Conservation (phyloP, 257 asterid genomes). For the Lantana camara region DNA sequence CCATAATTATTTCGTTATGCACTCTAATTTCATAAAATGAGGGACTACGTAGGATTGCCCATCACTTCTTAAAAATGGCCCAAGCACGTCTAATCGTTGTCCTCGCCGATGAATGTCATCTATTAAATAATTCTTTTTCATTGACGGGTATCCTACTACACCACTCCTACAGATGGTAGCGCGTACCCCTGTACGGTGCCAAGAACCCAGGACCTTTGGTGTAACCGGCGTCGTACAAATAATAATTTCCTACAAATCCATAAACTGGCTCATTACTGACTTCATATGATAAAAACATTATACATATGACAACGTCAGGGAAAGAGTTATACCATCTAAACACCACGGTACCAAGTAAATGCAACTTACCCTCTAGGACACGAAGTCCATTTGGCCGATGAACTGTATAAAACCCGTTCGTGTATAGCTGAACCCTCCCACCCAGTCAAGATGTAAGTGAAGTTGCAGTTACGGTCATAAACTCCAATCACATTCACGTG, state of each 20-base stretch:
- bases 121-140: no score
- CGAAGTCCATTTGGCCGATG: background rate
- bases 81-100: no score
- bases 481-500: background rate
- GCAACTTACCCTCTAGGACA: background rate
- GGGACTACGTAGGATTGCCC: background rate
- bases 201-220: background rate
- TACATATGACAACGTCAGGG: no score
- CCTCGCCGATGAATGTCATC: no score
- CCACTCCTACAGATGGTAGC: no score
- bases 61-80: background rate
- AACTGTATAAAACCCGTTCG: background rate
- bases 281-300: no score
- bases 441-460: background rate
- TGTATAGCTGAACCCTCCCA: background rate
- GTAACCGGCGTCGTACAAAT: no score
- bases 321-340: no score
- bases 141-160: no score
- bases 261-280: background rate
- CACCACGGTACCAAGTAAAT: no score
- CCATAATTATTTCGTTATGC: background rate
- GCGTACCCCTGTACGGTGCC: background rate
- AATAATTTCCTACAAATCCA: background rate
- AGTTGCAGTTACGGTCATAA: background rate
- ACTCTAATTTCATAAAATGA: background rate